Evolutionary conservation across 1,139 yeast species (phyloP).

Genomic region (Pichia sp.): DNA sequence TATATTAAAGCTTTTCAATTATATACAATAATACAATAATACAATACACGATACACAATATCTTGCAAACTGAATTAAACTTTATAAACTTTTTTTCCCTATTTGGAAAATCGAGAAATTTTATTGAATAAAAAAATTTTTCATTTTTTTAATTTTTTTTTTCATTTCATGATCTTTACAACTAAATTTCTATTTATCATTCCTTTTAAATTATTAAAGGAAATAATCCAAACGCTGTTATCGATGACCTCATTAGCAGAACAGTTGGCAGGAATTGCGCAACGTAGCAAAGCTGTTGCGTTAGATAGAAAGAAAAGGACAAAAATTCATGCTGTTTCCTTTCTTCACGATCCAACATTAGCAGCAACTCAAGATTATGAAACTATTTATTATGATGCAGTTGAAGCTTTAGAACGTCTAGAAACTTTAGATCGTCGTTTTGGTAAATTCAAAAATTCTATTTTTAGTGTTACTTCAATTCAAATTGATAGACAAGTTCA

Average conservation of each 20-base stretch:
- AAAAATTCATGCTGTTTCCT: conserved; percentile 80
- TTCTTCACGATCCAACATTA: conserved; percentile 75
- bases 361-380: conserved; percentile 95
- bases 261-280: conserved; percentile 71
- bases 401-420: conserved; percentile 73
- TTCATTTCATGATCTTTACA: too few species aligned
- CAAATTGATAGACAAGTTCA: conserved; percentile 76
- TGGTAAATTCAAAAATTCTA: conserved; percentile 56
- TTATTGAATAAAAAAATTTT: too few species aligned
- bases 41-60: too few species aligned
- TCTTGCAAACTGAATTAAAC: too few species aligned
- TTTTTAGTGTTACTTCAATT: conserved; percentile 78
- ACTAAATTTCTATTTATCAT: too few species aligned
- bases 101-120: too few species aligned
- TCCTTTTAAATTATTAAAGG: too few species aligned
- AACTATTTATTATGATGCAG: conserved; percentile 62
- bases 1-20: too few species aligned
- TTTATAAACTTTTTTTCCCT: too few species aligned
- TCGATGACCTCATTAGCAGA: conserved; percentile 57
- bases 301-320: conserved; percentile 83
- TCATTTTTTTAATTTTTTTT: too few species aligned
- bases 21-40: too few species aligned
- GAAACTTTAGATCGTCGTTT: conserved; percentile 67
- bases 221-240: too few species aligned
- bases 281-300: conserved; percentile 64